Evolutionary conservation across 345 rosid genomes (phyloP).

Genomic region (Gossypium raimondii): DNA sequence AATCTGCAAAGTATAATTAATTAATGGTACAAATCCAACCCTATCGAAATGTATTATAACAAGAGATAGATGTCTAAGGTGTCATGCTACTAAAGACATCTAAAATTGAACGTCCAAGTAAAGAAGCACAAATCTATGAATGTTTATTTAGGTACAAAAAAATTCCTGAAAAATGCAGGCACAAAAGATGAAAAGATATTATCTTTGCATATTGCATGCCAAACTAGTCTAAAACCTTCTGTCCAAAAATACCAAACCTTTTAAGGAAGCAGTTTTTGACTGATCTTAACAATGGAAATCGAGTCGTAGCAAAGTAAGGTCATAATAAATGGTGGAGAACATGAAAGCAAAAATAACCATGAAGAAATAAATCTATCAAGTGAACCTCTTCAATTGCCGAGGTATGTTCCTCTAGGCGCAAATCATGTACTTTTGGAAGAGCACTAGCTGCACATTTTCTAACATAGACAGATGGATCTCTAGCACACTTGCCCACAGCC

Average conservation of each 20-base stretch:
- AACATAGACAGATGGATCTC: slow-evolving; percentile 91
- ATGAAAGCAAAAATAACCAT: not conserved
- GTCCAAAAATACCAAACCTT: not conserved
- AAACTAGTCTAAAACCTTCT: not conserved
- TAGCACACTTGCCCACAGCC: slow-evolving; percentile 80
- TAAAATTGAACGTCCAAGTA: not conserved
- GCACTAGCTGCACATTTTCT: slow-evolving; percentile 96
- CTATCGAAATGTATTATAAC: not conserved
- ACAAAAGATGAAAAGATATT: not conserved
- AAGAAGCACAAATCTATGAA: not conserved
- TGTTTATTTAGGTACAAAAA: not conserved
- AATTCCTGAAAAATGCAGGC: not conserved
- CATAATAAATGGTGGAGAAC: not conserved
- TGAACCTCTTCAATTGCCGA: slow-evolving; percentile 76
- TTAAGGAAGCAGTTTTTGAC: not conserved
- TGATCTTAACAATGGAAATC: not conserved
- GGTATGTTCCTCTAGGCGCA: slow-evolving; percentile 70
- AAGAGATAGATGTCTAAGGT: not conserved
- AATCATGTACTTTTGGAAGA: slow-evolving; percentile 84
- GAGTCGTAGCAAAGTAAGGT: not conserved
- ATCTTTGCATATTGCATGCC: not conserved
- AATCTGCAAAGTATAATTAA: slow-evolving; percentile 48
- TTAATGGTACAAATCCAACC: slow-evolving; percentile 7
- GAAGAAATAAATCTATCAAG: slow-evolving; percentile 10
- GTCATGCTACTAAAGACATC: not conserved